These are phyloP conservation scores for Furcasterigmium sp. DNA, from an alignment of 2,329 filamentous ascomycete genomes.

Conservation along the genomic window DNA sequence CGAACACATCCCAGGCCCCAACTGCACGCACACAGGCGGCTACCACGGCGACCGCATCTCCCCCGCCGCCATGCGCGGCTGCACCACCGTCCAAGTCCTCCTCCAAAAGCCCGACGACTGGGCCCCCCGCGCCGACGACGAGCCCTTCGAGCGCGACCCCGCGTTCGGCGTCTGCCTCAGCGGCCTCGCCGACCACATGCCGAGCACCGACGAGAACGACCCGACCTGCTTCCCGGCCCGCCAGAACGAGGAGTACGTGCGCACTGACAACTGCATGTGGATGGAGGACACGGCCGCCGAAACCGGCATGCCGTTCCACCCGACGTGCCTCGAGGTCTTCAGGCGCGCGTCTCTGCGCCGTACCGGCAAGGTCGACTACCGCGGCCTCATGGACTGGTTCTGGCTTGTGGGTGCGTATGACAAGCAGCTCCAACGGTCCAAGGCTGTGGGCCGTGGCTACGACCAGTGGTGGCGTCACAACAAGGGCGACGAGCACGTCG, in stretches of 20 bases:
- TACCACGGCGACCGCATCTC: constrained; percentile 19
- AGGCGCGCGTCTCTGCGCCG: constrained; percentile 16
- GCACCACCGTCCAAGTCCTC: constrained; percentile 19
- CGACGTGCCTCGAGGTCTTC: constrained; percentile 21
- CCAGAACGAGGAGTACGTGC: not conserved
- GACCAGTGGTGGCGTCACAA: constrained; percentile 4
- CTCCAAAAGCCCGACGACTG: constrained; percentile 13
- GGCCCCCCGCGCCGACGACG: constrained; percentile 9
- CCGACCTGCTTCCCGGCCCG: not conserved
- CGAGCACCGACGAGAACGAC: not conserved
- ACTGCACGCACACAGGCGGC: constrained; percentile 8
- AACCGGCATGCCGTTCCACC: constrained; percentile 19
- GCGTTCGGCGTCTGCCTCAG: not conserved
- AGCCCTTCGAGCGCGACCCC: constrained; percentile 2
- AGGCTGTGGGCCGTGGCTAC: not conserved
- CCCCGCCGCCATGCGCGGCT: constrained; percentile 17
- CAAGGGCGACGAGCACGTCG: constrained; percentile 7
- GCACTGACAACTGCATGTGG: not conserved
- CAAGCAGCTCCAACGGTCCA: not conserved
- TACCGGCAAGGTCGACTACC: constrained; percentile 12
- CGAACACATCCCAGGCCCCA: constrained; percentile 17
- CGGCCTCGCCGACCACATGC: not conserved
- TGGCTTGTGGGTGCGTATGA: not conserved
- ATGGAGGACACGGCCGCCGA: not conserved
- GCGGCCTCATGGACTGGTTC: constrained; percentile 11